A percentile compares a stretch with the other conserved stretches of the same genome.
Conservation (phyloP, 768 basidiomycete species). For the Rhizopogon sp. region DNA sequence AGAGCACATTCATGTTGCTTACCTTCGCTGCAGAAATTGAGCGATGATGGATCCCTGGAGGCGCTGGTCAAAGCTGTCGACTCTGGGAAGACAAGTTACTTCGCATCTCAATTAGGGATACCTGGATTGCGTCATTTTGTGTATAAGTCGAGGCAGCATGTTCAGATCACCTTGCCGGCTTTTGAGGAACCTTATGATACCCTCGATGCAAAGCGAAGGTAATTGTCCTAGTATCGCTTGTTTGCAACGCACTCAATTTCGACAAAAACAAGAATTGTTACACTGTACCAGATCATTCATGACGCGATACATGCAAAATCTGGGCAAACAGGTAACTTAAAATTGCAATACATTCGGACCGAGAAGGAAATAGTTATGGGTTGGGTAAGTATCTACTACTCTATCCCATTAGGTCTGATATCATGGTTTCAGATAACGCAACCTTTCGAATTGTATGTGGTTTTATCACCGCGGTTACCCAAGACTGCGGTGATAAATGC, state of each 20-base stretch:
- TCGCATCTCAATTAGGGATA: constrained; percentile 72
- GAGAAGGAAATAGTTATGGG: constrained; percentile 88
- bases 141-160: constrained; percentile 86
- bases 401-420: not conserved
- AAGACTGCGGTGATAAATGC: constrained; percentile 86
- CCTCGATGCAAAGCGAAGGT: constrained; percentile 58
- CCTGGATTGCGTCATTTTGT: constrained; percentile 92
- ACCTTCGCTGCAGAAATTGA: constrained; percentile 48
- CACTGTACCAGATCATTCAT: constrained; percentile 82
- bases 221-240: constrained; percentile 6
- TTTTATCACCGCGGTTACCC: constrained; percentile 76
- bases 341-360: constrained; percentile 83
- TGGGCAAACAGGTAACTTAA: constrained; percentile 72
- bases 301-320: constrained; percentile 91
- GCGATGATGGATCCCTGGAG: constrained; percentile 50
- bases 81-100: constrained; percentile 54
- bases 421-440: constrained; percentile 69
- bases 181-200: constrained; percentile 84
- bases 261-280: constrained; percentile 56
- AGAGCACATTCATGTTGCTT: not conserved
- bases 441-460: constrained; percentile 87
- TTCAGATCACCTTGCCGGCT: constrained; percentile 83
- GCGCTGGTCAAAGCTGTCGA: constrained; percentile 44
- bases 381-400: constrained; percentile 61
- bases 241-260: constrained; percentile 2